A percentile compares a stretch with the other conserved stretches of the same genome.
These are phyloP conservation scores for Anisogramma anomala DNA, from an alignment of 2,329 filamentous ascomycete genomes.

Conservation along the genomic window DNA sequence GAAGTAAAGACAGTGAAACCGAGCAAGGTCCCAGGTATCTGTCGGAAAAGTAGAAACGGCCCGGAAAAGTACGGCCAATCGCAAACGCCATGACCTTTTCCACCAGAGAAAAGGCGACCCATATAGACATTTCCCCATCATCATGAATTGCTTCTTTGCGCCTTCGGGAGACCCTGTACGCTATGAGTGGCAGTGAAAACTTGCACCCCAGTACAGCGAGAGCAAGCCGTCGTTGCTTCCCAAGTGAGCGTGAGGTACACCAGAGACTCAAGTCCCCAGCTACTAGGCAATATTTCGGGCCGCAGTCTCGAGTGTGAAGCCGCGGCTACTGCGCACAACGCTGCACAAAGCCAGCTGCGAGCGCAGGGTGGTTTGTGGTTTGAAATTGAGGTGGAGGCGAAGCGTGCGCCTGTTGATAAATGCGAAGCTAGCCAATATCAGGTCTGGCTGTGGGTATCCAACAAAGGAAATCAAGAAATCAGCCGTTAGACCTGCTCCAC, in stretches of 20 bases:
- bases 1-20: slow-evolving; percentile 1
- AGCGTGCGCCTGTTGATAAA: slow-evolving; percentile 1
- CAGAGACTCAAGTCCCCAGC: not conserved
- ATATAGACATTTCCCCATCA: slow-evolving; percentile 16
- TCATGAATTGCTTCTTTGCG: slow-evolving; percentile 14
- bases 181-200: not conserved
- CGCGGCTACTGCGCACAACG: not conserved
- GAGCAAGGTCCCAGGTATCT: slow-evolving; percentile 6
- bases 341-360: not conserved
- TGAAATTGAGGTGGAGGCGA: not conserved
- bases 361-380: not conserved
- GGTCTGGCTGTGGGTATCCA: slow-evolving; percentile 1
- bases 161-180: not conserved
- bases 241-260: slow-evolving; percentile 8
- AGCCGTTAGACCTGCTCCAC: slow-evolving; percentile 41
- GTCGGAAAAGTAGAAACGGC: slow-evolving; percentile 5
- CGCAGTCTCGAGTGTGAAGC: not conserved
- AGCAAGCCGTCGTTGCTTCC: slow-evolving; percentile 1
- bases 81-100: slow-evolving; percentile 12
- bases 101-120: slow-evolving; percentile 9
- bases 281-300: slow-evolving; percentile 1
- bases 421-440: not conserved
- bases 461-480: not conserved
- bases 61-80: slow-evolving; percentile 1
- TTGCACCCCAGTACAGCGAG: not conserved